Percentiles rank a stretch among this genome's conserved stretches.
These are phyloP conservation scores for Zarea fungicola DNA, from an alignment of 2,329 filamentous ascomycete genomes.

Conservation along the genomic window DNA sequence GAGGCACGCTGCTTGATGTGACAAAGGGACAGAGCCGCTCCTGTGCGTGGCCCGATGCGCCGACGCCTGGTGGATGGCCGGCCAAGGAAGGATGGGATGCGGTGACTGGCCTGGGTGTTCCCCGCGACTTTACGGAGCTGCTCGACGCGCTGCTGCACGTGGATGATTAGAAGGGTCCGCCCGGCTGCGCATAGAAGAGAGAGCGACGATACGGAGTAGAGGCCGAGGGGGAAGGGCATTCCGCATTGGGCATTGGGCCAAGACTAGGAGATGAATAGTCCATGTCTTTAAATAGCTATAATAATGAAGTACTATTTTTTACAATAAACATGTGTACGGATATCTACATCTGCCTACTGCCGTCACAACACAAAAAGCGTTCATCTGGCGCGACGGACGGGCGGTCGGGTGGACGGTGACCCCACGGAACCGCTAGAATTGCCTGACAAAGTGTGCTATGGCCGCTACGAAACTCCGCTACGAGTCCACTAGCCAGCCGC, in stretches of 20 bases:
- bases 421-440: no score
- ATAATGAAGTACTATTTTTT: no score
- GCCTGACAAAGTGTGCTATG: background rate
- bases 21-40: slow-evolving; percentile 34
- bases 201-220: no score
- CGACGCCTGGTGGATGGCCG: slow-evolving; percentile 37
- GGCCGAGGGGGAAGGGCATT: background rate
- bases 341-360: no score
- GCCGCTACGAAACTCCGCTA: background rate
- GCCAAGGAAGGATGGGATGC: slow-evolving; percentile 42
- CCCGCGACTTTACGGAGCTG: slow-evolving; percentile 36
- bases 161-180: slow-evolving; percentile 10
- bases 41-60: slow-evolving; percentile 32
- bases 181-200: background rate
- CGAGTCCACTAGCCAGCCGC: background rate
- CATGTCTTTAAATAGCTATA: no score
- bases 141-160: slow-evolving; percentile 27
- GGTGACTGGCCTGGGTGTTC: slow-evolving; percentile 45
- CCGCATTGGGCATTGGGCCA: no score
- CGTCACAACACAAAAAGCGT: no score
- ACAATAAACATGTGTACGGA: no score
- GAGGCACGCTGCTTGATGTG: slow-evolving; percentile 36
- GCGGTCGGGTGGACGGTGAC: no score
- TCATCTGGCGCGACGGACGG: no score
- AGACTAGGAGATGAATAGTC: no score